phyloP scores from a whole-genome alignment of 306 rosid genomes.

The Rubus idaeus region DNA sequence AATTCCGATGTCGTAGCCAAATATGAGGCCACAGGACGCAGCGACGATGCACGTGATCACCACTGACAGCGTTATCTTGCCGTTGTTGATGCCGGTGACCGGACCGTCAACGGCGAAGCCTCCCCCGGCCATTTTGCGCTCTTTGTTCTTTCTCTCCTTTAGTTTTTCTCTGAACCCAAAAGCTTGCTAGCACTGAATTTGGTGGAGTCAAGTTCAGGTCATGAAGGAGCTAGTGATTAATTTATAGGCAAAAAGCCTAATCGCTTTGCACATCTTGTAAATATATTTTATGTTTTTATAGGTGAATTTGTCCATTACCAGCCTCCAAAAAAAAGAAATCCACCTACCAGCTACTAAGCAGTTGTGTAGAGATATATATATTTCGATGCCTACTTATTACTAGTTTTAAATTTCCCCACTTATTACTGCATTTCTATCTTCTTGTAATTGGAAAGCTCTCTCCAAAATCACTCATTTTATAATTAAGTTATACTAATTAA shows the following conservation, averaged over 20 bases:
- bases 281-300: background rate
- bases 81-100: slow-evolving; percentile 15
- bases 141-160: no score
- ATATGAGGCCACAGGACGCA: slow-evolving; percentile 67
- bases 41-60: slow-evolving; percentile 66
- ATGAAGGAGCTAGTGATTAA: background rate
- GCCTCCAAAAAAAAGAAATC: background rate
- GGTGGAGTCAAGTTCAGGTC: background rate
- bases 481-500: no score
- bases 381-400: background rate
- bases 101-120: slow-evolving; percentile 41
- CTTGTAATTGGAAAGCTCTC: no score
- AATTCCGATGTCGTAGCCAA: slow-evolving; percentile 68
- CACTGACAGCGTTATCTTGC: slow-evolving; percentile 54
- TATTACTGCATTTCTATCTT: no score
- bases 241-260: background rate
- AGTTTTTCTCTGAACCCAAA: background rate
- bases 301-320: background rate
- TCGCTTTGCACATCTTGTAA: background rate
- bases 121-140: slow-evolving; percentile 49
- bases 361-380: background rate
- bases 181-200: background rate
- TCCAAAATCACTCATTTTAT: no score
- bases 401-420: no score
- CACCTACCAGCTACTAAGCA: background rate